A percentile compares a stretch with the other conserved stretches of the same genome.
Evolutionary conservation across 495 filamentous ascomycete species (phyloP).

Genomic region (Gamarada debralockiae): DNA sequence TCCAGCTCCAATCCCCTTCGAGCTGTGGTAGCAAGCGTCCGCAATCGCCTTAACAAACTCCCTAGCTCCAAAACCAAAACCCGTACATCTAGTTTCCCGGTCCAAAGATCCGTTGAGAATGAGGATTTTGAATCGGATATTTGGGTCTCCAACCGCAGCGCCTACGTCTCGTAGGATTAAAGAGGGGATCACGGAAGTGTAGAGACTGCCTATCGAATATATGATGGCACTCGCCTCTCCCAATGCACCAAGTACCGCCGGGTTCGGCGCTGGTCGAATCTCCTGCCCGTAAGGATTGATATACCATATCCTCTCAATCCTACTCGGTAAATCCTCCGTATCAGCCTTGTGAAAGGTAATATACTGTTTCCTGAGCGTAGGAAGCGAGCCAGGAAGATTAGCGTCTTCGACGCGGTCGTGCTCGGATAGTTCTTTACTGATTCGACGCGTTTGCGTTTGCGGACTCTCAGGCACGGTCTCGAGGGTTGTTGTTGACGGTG

Average conservation of each 20-base stretch:
- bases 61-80: slow-evolving; percentile 57
- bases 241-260: slow-evolving; percentile 68
- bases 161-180: slow-evolving; percentile 67
- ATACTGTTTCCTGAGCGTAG: slow-evolving; percentile 71
- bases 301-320: slow-evolving; percentile 87
- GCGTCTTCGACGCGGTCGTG: slow-evolving; percentile 69
- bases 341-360: slow-evolving; percentile 71
- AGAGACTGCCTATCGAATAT: slow-evolving; percentile 88
- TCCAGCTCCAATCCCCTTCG: background rate
- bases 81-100: slow-evolving; percentile 72
- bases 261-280: slow-evolving; percentile 77
- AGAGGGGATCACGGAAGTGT: slow-evolving; percentile 74
- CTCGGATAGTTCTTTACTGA: slow-evolving; percentile 29
- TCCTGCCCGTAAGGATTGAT: slow-evolving; percentile 95
- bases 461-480: slow-evolving; percentile 3
- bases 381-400: slow-evolving; percentile 80
- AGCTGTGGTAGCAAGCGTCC: slow-evolving; percentile 47
- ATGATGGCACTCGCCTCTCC: slow-evolving; percentile 61
- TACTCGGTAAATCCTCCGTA: slow-evolving; percentile 64
- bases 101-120: slow-evolving; percentile 82
- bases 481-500: background rate
- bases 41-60: slow-evolving; percentile 81
- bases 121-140: slow-evolving; percentile 69
- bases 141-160: slow-evolving; percentile 36
- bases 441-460: background rate